Conservation (phyloP, 176 grass and related monocot genomes). For the Musa troglodytarum region DNA sequence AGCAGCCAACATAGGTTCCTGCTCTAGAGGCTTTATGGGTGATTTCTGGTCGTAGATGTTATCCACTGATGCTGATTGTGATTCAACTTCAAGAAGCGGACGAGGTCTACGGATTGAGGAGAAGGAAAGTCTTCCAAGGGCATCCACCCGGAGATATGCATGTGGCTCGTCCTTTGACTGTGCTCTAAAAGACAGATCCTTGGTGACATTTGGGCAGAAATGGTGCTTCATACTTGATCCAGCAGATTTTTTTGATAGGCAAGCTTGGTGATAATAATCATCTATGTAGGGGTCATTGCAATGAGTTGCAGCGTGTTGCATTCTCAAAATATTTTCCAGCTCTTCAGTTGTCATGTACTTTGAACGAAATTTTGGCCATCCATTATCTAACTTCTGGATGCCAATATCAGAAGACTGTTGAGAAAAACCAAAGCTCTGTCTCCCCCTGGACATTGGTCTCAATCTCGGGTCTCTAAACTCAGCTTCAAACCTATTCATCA, state of each 20-base stretch:
- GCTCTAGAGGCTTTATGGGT: conserved; percentile 50
- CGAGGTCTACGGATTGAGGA: conserved; percentile 74
- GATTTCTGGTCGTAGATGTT: conserved; percentile 38
- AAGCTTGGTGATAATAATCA: conserved; percentile 88
- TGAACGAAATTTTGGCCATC: conserved; percentile 41
- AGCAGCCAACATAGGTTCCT: conserved; percentile 79
- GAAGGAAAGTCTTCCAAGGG: conserved; percentile 72
- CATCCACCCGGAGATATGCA: conserved; percentile 78
- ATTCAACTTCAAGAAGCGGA: conserved; percentile 77
- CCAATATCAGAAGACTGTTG: conserved; percentile 34
- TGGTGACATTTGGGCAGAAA: conserved; percentile 62
- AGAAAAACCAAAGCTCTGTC: conserved; percentile 29
- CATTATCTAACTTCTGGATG: conserved; percentile 38
- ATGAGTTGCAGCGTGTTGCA: conserved; percentile 69
- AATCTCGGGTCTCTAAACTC: conserved; percentile 48
- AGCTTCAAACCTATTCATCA: conserved; percentile 41
- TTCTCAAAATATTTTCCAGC: conserved; percentile 64
- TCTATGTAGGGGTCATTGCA: conserved; percentile 68
- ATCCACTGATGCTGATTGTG: conserved; percentile 27
- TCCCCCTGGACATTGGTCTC: conserved; percentile 33
- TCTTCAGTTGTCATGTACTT: conserved; percentile 66
- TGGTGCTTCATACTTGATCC: conserved; percentile 54
- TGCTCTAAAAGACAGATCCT: conserved; percentile 41
- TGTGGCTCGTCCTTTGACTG: conserved; percentile 63
- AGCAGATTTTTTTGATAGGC: conserved; percentile 50